A percentile compares a stretch with the other conserved stretches of the same genome.
Conservation (phyloP, 1,139 yeast species). For the Saccharomyces hybrid region DNA sequence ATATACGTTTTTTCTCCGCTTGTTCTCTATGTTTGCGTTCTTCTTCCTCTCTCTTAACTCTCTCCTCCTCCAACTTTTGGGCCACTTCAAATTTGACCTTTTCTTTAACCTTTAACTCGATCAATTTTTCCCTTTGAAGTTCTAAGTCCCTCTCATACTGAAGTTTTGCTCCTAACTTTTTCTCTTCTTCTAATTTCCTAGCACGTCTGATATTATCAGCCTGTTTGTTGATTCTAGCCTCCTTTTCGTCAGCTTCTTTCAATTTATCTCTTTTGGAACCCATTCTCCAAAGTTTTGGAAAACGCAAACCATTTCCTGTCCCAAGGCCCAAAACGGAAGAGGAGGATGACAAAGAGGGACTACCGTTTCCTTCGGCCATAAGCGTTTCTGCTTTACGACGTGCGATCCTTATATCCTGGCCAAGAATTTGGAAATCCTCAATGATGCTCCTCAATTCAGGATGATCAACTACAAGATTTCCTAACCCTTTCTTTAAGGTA, state of each 20-base stretch:
- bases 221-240: slow-evolving; percentile 9
- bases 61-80: slow-evolving; percentile 12
- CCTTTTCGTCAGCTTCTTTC: slow-evolving; percentile 14
- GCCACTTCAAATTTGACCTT: slow-evolving; percentile 22
- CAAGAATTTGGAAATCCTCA: slow-evolving; percentile 25
- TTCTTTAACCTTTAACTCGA: slow-evolving; percentile 21
- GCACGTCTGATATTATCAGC: slow-evolving; percentile 18
- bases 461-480: slow-evolving; percentile 7
- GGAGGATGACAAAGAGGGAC: background rate
- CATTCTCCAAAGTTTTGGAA: slow-evolving; percentile 10
- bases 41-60: slow-evolving; percentile 2
- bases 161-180: slow-evolving; percentile 11
- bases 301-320: slow-evolving; percentile 6
- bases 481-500: slow-evolving; percentile 11
- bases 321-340: slow-evolving; percentile 1
- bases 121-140: slow-evolving; percentile 14
- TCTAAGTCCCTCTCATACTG: slow-evolving; percentile 17
- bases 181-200: slow-evolving; percentile 11
- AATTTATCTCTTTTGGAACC: slow-evolving; percentile 4
- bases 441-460: slow-evolving; percentile 13
- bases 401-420: slow-evolving; percentile 24
- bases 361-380: slow-evolving; percentile 2
- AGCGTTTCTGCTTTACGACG: slow-evolving; percentile 9
- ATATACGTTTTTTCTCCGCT: background rate
- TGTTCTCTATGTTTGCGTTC: slow-evolving; percentile 3